Conservation (phyloP, 495 filamentous ascomycete species). For the Podospora bellae-mahoneyi region DNA sequence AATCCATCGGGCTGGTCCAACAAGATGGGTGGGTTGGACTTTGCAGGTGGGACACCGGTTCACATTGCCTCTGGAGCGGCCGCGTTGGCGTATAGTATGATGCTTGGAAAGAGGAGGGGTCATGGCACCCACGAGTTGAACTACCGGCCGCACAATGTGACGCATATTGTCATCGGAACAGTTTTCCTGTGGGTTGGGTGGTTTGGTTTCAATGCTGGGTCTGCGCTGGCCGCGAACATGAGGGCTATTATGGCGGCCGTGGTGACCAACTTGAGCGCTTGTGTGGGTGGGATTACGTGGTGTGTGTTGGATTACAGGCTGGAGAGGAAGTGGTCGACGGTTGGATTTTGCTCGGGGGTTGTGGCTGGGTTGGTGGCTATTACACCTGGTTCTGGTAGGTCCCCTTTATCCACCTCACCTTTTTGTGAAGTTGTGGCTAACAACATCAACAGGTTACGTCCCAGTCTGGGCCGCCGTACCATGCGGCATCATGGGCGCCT, state of each 20-base stretch:
- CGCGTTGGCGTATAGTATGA: constrained; percentile 81
- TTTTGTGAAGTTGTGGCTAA: not conserved
- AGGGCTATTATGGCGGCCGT: constrained; percentile 72
- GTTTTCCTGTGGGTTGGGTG: constrained; percentile 98
- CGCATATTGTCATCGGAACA: constrained; percentile 90
- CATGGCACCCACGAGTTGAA: constrained; percentile 88
- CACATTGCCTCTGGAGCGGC: constrained; percentile 87
- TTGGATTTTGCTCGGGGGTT: constrained; percentile 94
- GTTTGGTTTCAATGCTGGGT: constrained; percentile 97
- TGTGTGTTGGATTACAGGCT: constrained; percentile 89
- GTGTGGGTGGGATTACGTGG: constrained; percentile 90
- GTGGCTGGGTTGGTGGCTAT: constrained; percentile 91
- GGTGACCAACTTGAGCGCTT: constrained; percentile 69
- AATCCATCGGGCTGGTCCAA: constrained; percentile 80
- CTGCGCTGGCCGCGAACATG: constrained; percentile 80
- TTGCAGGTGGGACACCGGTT: constrained; percentile 90
- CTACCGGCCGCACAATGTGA: constrained; percentile 95
- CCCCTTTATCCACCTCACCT: not conserved
- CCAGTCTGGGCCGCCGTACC: constrained; percentile 89
- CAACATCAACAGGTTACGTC: constrained; percentile 60
- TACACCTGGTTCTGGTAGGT: constrained; percentile 72
- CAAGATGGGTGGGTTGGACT: constrained; percentile 81
- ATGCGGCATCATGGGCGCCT: constrained; percentile 79
- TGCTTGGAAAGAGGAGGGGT: constrained; percentile 81
- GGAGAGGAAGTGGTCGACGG: constrained; percentile 93